Evolutionary conservation across 2,329 filamentous ascomycete genomes (phyloP), one percentile per base, ranked within the genome.

Genomic region (Penicillium freii): DNA sequence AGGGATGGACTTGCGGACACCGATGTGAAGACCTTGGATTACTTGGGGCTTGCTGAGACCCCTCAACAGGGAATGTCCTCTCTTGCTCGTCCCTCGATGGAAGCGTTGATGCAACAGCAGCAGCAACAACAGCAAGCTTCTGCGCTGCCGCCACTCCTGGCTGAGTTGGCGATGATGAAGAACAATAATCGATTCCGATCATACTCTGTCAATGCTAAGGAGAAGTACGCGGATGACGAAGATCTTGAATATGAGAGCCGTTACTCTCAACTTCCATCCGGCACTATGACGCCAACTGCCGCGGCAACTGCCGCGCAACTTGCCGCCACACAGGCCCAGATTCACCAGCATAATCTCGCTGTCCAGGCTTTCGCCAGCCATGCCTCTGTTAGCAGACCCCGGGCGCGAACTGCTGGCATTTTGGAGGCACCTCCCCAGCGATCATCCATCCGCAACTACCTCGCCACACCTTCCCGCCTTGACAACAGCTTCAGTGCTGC

Each of bases 131-230:
- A 74, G 46, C 71, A 73, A 55, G 68, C 74, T 31, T 75, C 81
- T 57, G 73, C 75, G 15, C 66, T 82, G 25, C 80, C 79, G 40
- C 87, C 89, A 2, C 89, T 91, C 63, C 81, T 93, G 34, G 87
- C 88, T 44, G 89, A 89, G 69, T 80, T 93, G 59, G 87, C 87
- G 60, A 88, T 90, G 71, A 84, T 91, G 64, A 88, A 87, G 62
- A 89, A 85, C 71, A 89, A 90, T 66, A 97, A 90, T 73, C 87
- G 94, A 51, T 96, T 97, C 81, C 87, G 94, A 46, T 99, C 94
- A 1, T 97, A 97, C 75, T 99, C 94, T 0, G 94, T 99, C 63
- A 99, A 99, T 75, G 95, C 96, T 55, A 97, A 96, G 76, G 93
- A 97, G 73, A 95, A 94, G 74, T 97, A 97, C 68, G 92, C 90